Percentiles rank a stretch among this genome's conserved stretches.
phyloP scores from a whole-genome alignment of 257 asterid genomes.

The Forsythia suspensa region DNA sequence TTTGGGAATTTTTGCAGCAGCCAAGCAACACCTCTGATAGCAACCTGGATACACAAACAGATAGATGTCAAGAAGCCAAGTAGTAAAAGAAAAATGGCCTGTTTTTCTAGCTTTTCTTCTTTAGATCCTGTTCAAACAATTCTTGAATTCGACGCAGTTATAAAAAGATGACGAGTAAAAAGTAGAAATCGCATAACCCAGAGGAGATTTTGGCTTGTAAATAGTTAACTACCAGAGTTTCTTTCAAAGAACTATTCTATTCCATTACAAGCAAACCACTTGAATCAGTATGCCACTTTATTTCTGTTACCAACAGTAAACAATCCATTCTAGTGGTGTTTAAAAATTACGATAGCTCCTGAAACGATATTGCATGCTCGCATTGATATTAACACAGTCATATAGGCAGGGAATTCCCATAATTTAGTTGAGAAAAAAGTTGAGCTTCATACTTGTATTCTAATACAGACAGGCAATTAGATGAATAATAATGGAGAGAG shows the following conservation, averaged over 20 bases:
- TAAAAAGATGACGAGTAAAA: not conserved
- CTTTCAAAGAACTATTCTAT: not conserved
- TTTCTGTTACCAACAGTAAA: not conserved
- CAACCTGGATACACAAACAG: constrained; percentile 42
- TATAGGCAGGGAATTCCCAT: not conserved
- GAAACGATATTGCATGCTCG: not conserved
- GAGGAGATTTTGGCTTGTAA: not conserved
- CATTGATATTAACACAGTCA: not conserved
- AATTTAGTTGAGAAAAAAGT: not conserved
- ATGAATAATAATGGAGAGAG: not conserved
- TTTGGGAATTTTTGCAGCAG: constrained; percentile 74
- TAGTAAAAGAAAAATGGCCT: not conserved
- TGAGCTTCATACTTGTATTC: not conserved
- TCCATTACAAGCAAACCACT: not conserved
- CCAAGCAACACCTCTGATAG: constrained; percentile 81
- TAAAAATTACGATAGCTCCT: not conserved
- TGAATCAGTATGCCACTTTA: not conserved
- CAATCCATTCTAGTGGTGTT: not conserved
- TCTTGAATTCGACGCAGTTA: not conserved
- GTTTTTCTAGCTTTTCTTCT: not conserved
- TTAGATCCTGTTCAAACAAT: not conserved
- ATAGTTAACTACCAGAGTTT: not conserved
- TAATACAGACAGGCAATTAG: not conserved
- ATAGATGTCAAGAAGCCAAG: not conserved
- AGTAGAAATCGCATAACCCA: not conserved